Base-by-base conservation (phyloP, 2,329 filamentous ascomycete genomes). In the Gaeumannomyces tritici region DNA sequence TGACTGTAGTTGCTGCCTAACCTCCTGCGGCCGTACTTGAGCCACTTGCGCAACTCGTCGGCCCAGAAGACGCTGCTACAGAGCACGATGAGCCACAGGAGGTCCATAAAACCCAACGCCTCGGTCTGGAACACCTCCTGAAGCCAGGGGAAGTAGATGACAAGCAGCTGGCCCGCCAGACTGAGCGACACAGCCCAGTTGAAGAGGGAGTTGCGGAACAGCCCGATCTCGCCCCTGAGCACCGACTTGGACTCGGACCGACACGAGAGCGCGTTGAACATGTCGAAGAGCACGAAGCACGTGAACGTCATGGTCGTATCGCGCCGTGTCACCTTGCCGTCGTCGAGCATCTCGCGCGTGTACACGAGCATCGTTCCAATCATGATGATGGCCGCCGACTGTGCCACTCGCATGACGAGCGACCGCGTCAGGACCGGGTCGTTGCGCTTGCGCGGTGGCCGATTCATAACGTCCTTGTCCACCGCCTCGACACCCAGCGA, bases 231-330 rank as follows among this genome's bases (percentile, higher is more conserved):
- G 55, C 95, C 93, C 29, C 89, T 83, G 4, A 99, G 83, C 6
- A 99, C 81, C 13, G 90, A 96, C 74, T 98, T 98, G 65, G 84
- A 87, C 72, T 96, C 93, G 9, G 90, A 96, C 59, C 95, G 90
- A 76, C 95, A 99, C 21, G 91, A 89, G 27, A 99, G 81, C 1
- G 95, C 95, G 75, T 99, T 98, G 81, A 98, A 97, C 95, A 99
- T 99, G 80, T 99, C 95, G 75, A 98, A 99, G 62, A 99, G 84
- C 57, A 99, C 95, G 72, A 99, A 99, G 76, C 93, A 96, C 7
- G 95, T 99, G 73, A 99, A 99, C 0, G 95, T 98, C 90, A 99
- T 97, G 66, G 95, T 99, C 1, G 95, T 99, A 76, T 99, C 95
- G 68, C 96, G 91, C 60, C 91, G 90, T 1, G 89, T 96, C 64